Base-by-base conservation (phyloP, 1,284 basidiomycete species). In the Ceratobasidium sp. region DNA sequence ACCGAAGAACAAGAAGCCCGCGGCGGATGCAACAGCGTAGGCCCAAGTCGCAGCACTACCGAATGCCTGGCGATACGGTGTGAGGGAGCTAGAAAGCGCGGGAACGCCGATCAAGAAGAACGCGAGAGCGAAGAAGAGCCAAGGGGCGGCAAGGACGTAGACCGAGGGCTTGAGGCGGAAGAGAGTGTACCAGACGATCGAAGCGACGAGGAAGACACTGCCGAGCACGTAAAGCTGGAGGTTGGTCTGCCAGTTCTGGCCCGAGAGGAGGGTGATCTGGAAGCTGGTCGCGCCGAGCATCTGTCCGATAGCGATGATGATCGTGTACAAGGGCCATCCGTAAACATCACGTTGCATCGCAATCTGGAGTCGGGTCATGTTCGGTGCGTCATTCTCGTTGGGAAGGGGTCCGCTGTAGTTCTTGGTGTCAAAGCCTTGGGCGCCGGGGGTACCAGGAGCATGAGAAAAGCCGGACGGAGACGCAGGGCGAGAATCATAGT, bases 91-190 rank as follows among this genome's bases (percentile, higher is more conserved):
- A 41, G 89, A 84, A 51, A 97, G 83, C 1, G 94, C 94, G 0
- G 95, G 95, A 8, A 97, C 82, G 67, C 92, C 95, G 78, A 97
- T 95, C 79, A 97, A 80, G 86, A 96, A 90, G 87, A 97, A 97
- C 0, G 94, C 94, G 47, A 94, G 81, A 62, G 89, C 93, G 81
- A 94, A 97, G 86, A 96, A 93, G 45, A 95, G 79, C 95, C 95
- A 97, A 57, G 95, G 95, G 8, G 90, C 83, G 15, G 94, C 90
- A 47, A 97, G 86, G 75, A 95, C 91, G 79, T 93, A 96, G 75
- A 96, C 87, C 0, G 95, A 96, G 1, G 95, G 95, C 83, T 90
- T 94, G 79, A 92, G 85, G 78, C 95, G 88, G 89, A 97, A 97
- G 78, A 96, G 85, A n/a, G 90, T 87, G 83, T 96, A 97, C 95